These are phyloP conservation scores for Phytophthora colocasiae DNA, from an alignment of 352 stramenopile genomes.

Conservation along the genomic window DNA sequence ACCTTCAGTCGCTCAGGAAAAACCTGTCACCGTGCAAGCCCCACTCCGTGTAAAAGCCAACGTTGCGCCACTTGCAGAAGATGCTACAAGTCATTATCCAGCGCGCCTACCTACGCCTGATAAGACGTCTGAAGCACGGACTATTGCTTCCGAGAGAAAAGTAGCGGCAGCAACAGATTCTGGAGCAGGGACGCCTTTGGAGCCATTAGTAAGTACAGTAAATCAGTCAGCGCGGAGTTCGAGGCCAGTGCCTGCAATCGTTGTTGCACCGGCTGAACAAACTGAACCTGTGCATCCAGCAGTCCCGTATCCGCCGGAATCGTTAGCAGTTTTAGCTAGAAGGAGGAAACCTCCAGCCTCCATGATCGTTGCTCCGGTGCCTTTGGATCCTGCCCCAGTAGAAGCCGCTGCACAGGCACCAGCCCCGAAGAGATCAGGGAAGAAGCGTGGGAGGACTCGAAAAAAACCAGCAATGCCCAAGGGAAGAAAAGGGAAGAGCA, in stretches of 20 bases:
- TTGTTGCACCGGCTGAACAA: neutral
- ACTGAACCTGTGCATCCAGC: neutral
- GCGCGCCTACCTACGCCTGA: neutral
- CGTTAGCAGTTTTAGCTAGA: neutral
- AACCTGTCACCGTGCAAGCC: neutral
- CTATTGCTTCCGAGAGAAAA: neutral
- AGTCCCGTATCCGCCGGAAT: neutral
- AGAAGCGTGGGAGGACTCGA: constrained; percentile 37
- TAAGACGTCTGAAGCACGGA: neutral
- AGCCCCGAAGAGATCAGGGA: constrained; percentile 24
- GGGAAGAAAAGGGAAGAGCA: constrained; percentile 25
- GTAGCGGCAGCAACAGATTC: neutral
- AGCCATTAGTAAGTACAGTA: neutral
- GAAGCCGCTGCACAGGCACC: neutral
- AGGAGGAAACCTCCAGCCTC: neutral
- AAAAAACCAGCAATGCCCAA: constrained; percentile 16
- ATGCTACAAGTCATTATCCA: neutral
- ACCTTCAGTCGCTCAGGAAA: neutral
- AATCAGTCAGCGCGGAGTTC: neutral
- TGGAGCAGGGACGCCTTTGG: neutral
- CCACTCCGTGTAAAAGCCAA: neutral
- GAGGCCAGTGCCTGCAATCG: neutral
- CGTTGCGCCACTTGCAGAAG: neutral
- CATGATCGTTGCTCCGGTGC: constrained; percentile 4
- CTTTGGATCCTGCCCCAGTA: constrained; percentile 9